These are phyloP conservation scores for Rhizopogon salebrosus DNA, from an alignment of 768 basidiomycete species.

Conservation along the genomic window DNA sequence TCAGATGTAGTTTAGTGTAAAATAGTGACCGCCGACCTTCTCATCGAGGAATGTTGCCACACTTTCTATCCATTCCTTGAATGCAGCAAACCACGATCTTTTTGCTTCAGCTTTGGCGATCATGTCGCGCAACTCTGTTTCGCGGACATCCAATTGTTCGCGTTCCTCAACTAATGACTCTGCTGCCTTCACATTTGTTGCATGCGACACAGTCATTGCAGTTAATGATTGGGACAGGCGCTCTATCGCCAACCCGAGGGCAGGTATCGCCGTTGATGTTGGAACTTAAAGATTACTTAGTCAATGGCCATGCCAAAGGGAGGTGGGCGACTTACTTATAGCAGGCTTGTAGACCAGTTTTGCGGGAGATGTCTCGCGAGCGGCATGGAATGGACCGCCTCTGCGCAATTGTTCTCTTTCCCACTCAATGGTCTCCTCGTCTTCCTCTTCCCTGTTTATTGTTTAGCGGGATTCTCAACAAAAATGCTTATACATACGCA, in stretches of 20 bases:
- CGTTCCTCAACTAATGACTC: slow-evolving; percentile 56
- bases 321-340: slow-evolving; percentile 48
- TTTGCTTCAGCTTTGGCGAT: slow-evolving; percentile 72
- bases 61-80: slow-evolving; percentile 77
- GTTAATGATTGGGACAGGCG: slow-evolving; percentile 58
- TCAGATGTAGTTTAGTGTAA: neutral
- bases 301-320: slow-evolving; percentile 1
- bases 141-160: slow-evolving; percentile 58
- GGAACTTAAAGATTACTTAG: slow-evolving; percentile 50
- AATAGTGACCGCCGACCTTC: slow-evolving; percentile 48
- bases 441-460: slow-evolving; percentile 60
- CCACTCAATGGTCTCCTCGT: slow-evolving; percentile 84
- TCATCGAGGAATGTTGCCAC: slow-evolving; percentile 85
- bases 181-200: slow-evolving; percentile 52
- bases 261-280: slow-evolving; percentile 54
- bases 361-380: slow-evolving; percentile 27
- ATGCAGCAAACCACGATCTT: slow-evolving; percentile 74
- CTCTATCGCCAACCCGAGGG: slow-evolving; percentile 53
- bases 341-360: slow-evolving; percentile 67
- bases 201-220: slow-evolving; percentile 63
- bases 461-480: neutral
- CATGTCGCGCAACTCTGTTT: slow-evolving; percentile 70
- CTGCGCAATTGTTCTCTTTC: slow-evolving; percentile 78
- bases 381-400: slow-evolving; percentile 51
- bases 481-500: slow-evolving; percentile 44